phyloP scores from a whole-genome alignment of 129 eudicot genomes.

The Scalesia atractyloides region DNA sequence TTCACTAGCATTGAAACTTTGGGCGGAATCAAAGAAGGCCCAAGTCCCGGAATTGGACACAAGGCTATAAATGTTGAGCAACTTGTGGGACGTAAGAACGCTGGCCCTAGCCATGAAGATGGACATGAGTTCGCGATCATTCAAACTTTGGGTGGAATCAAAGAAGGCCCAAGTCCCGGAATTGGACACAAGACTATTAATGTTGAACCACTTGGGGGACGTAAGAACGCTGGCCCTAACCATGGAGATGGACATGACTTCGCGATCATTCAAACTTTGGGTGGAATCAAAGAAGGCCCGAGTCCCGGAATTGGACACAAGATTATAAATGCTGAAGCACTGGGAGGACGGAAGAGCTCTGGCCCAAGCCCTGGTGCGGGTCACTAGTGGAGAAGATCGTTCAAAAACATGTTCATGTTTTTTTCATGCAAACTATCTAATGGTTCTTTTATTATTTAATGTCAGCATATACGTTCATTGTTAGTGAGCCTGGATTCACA shows the following conservation, averaged over 20 bases:
- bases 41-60: conserved; percentile 37
- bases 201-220: conserved; percentile 26
- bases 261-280: conserved; percentile 1
- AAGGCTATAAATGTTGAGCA: conserved; percentile 20
- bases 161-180: conserved; percentile 42
- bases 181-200: conserved; percentile 28
- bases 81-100: conserved; percentile 29
- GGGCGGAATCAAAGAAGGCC: conserved; percentile 14
- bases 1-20: no score
- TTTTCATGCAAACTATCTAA: not conserved
- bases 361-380: conserved; percentile 50
- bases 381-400: conserved; percentile 16
- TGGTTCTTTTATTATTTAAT: not conserved
- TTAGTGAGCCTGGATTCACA: not conserved
- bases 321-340: conserved; percentile 19
- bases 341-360: conserved; percentile 33
- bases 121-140: not conserved
- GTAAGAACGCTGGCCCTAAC: conserved; percentile 21
- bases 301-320: conserved; percentile 37
- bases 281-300: conserved; percentile 39
- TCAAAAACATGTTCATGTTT: not conserved
- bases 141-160: conserved; percentile 25
- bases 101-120: conserved; percentile 18
- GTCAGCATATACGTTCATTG: not conserved
- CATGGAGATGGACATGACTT: conserved; percentile 6